phyloP scores from a whole-genome alignment of 331 rosid species.

The Phaseolus coccineus region DNA sequence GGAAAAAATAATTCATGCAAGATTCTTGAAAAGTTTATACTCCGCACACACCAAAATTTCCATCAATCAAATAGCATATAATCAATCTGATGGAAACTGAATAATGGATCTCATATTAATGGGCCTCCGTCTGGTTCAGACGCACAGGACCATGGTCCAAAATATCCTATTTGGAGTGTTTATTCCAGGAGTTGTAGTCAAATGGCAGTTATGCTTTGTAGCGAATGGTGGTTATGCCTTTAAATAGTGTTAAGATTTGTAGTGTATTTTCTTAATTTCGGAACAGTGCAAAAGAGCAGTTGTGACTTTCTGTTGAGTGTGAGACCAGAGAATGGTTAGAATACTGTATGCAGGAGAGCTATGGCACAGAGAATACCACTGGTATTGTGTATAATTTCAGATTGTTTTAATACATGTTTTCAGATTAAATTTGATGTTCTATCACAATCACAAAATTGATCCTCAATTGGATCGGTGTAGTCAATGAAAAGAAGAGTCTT shows the following conservation, averaged over 20 bases:
- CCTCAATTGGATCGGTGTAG: too few species aligned
- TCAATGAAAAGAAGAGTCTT: too few species aligned
- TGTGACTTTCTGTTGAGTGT: neutral
- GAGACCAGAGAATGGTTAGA: neutral
- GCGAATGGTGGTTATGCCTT: neutral
- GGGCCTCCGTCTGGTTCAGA: neutral
- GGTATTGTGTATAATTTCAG: neutral
- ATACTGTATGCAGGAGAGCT: neutral
- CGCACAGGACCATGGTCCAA: neutral
- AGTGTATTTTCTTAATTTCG: neutral
- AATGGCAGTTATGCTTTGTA: neutral
- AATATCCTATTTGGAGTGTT: neutral
- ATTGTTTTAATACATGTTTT: neutral
- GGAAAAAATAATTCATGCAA: too few species aligned
- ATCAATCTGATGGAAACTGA: neutral
- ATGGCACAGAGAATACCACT: neutral
- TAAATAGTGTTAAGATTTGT: neutral
- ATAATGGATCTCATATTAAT: neutral
- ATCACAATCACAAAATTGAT: neutral
- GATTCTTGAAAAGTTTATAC: too few species aligned
- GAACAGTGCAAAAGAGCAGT: neutral
- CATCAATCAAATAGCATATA: neutral
- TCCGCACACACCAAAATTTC: neutral
- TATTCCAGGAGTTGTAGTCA: neutral
- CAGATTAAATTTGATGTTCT: neutral